Conservation (phyloP, 768 basidiomycete genomes). For the Astraeus odoratus region DNA sequence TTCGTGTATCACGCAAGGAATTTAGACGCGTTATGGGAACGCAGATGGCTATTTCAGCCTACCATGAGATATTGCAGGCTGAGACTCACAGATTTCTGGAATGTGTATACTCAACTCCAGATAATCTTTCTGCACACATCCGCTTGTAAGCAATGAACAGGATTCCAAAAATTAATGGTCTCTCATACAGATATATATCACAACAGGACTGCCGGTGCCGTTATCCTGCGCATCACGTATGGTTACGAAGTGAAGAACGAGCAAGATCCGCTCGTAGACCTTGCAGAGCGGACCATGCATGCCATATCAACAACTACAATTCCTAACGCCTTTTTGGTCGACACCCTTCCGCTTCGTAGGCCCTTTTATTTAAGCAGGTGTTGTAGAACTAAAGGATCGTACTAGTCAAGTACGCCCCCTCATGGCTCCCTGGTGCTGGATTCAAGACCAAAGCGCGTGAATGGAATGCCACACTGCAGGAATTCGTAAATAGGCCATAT, state of each 20-base stretch:
- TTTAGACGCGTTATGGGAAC: slow-evolving; percentile 7
- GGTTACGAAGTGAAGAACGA: slow-evolving; percentile 27
- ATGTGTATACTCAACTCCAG: slow-evolving; percentile 1
- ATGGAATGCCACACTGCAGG: too few species aligned
- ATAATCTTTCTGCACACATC: slow-evolving; percentile 3
- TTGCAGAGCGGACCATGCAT: slow-evolving; percentile 18
- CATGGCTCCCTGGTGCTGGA: slow-evolving; percentile 17
- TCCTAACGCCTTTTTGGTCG: slow-evolving; percentile 10
- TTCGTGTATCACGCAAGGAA: slow-evolving; percentile 6
- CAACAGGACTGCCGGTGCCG: slow-evolving; percentile 27
- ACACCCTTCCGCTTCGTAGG: slow-evolving; percentile 8
- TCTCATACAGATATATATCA: background rate
- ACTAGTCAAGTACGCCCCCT: slow-evolving; percentile 12
- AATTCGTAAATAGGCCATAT: background rate
- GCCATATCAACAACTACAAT: slow-evolving; percentile 5
- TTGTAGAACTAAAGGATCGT: background rate
- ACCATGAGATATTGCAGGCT: slow-evolving; percentile 3
- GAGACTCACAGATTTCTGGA: slow-evolving; percentile 4
- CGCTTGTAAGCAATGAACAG: too few species aligned
- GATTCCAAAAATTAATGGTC: too few species aligned
- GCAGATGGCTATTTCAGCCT: slow-evolving; percentile 3
- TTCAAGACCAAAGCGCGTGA: too few species aligned
- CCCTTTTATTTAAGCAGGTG: background rate
- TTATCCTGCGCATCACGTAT: slow-evolving; percentile 30
- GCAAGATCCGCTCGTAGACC: slow-evolving; percentile 27